Percentiles rank a stretch among this genome's conserved stretches.
Evolutionary conservation across 768 basidiomycete species (phyloP).

Genomic region (Xanthoconium purpureum): DNA sequence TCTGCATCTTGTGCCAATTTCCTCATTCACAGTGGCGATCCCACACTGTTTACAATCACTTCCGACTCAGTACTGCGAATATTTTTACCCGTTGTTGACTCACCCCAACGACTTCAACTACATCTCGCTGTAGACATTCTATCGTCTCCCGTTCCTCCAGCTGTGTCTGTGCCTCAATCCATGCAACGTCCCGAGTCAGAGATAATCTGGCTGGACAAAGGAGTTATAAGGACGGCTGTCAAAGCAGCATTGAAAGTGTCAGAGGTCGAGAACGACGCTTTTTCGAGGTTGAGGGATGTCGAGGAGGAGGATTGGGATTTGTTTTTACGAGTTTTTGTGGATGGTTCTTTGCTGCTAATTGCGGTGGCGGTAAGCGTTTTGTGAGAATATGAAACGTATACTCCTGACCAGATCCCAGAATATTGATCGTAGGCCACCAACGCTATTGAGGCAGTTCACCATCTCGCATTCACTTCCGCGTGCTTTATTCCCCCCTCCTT

Average conservation of each 20-base stretch:
- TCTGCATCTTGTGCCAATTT: conserved; percentile 1
- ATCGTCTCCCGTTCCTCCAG: conserved; percentile 50
- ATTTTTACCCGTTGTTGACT: conserved; percentile 85
- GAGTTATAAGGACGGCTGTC: conserved; percentile 50
- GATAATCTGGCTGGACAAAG: conserved; percentile 70
- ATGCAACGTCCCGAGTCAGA: conserved; percentile 38
- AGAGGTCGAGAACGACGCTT: conserved; percentile 3
- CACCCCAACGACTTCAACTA: conserved; percentile 79
- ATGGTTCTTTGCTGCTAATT: conserved; percentile 71
- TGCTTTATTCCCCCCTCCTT: conserved; percentile 46
- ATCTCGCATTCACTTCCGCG: conserved; percentile 61
- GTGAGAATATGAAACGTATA: not conserved
- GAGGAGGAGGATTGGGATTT: conserved; percentile 74
- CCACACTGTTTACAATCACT: conserved; percentile 81
- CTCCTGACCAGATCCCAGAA: conserved; percentile 49
- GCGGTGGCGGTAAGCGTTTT: conserved; percentile 62
- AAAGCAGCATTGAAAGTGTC: conserved; percentile 40
- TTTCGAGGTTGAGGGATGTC: conserved; percentile 56
- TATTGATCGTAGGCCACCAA: conserved; percentile 85
- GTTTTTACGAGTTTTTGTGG: conserved; percentile 66
- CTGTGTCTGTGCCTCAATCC: conserved; percentile 33
- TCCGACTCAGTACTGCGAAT: conserved; percentile 79
- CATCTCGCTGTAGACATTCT: conserved; percentile 74
- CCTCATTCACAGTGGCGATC: conserved; percentile 54
- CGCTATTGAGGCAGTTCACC: conserved; percentile 70